A percentile compares a stretch with the other conserved stretches of the same genome.
phyloP scores from a whole-genome alignment of 768 basidiomycete species.

The Rhodotorula graminis region DNA sequence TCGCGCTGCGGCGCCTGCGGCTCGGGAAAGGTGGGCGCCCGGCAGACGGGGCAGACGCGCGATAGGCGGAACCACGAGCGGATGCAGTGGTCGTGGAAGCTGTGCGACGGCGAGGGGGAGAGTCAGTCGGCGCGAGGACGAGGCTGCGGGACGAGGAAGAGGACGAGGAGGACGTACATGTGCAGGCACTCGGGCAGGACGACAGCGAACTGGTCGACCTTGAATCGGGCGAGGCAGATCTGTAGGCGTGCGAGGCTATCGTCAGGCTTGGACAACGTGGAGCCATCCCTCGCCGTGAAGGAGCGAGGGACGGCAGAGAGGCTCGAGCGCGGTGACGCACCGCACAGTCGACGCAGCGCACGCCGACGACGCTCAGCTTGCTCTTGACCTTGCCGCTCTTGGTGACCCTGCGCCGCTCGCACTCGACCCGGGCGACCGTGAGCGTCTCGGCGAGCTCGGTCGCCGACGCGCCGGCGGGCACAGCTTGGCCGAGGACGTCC shows the following conservation, averaged over 20 bases:
- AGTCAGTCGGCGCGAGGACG: too few relatives aligned
- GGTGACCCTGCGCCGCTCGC: constrained; percentile 29
- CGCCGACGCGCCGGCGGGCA: constrained; percentile 10
- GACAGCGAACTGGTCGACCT: constrained; percentile 33
- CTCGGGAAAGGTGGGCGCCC: background rate
- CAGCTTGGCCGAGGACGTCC: constrained; percentile 31
- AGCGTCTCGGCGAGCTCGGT: constrained; percentile 32
- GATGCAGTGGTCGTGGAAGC: constrained; percentile 35
- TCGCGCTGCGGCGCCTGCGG: background rate
- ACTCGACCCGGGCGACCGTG: constrained; percentile 31
- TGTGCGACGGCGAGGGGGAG: background rate
- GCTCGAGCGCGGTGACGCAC: constrained; percentile 8
- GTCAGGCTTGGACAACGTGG: background rate
- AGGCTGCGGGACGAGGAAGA: background rate
- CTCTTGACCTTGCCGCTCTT: constrained; percentile 38
- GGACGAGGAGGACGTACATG: constrained; percentile 9
- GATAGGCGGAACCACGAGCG: constrained; percentile 24
- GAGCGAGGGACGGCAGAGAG: background rate
- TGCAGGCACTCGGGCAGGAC: constrained; percentile 36
- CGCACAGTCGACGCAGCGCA: constrained; percentile 32
- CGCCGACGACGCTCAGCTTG: constrained; percentile 32
- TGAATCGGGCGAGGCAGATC: constrained; percentile 38
- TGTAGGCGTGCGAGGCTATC: background rate
- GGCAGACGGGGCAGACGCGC: constrained; percentile 29
- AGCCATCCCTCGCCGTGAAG: background rate